A percentile compares a stretch with the other conserved stretches of the same genome.
phyloP scores from a whole-genome alignment of 305 asterid genomes.

The Fraxinus ornus region DNA sequence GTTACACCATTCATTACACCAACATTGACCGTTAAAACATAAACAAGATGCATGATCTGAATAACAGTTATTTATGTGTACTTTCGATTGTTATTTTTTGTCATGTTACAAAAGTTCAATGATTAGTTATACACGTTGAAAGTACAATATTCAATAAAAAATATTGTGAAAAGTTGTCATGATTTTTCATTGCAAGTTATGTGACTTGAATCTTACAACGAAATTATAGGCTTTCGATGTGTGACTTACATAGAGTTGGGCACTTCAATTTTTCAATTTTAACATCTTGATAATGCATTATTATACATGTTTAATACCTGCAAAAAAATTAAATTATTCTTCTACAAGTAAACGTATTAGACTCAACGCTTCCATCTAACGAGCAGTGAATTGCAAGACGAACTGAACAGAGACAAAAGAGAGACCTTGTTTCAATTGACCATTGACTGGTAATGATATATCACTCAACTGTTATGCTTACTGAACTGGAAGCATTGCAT shows the following conservation, averaged over 20 bases:
- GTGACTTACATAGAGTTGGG: no score
- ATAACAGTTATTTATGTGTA: no score
- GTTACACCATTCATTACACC: no score
- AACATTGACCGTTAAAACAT: no score
- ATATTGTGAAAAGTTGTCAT: neutral
- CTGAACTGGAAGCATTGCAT: neutral
- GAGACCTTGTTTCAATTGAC: neutral
- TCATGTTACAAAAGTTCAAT: neutral
- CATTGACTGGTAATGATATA: neutral
- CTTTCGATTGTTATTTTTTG: no score
- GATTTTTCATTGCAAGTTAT: neutral
- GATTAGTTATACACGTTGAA: neutral
- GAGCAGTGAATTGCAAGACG: neutral
- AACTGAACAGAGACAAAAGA: neutral
- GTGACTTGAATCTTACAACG: neutral
- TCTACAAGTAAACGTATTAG: neutral
- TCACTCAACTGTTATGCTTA: neutral
- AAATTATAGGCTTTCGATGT: no score
- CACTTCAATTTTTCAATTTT: no score
- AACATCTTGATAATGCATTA: neutral
- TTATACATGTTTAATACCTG: neutral
- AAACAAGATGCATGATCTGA: no score
- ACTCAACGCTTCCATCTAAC: neutral
- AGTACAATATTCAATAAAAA: no score
- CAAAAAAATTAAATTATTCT: no score